phyloP scores from a whole-genome alignment of 2,329 filamentous ascomycete species.

The Aureobasidium lini region DNA sequence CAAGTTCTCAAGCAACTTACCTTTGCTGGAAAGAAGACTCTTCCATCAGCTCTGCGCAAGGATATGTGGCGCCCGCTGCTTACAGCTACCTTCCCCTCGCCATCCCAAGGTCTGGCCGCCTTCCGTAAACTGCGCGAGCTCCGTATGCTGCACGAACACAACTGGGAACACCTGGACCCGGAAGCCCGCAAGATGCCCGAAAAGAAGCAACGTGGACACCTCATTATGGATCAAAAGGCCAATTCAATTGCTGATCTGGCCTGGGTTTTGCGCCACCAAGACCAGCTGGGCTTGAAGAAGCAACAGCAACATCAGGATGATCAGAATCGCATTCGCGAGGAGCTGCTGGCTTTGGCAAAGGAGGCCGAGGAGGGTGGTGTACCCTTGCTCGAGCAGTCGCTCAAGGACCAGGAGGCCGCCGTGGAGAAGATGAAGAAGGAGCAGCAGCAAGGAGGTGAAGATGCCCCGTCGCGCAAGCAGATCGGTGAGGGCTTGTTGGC shows the following conservation, averaged over 20 bases:
- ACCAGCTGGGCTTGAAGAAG: constrained; percentile 25
- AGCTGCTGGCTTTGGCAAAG: constrained; percentile 12
- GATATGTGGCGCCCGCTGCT: constrained; percentile 57
- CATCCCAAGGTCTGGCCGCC: constrained; percentile 44
- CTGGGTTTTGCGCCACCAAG: constrained; percentile 46
- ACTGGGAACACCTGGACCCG: constrained; percentile 34
- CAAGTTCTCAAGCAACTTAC: constrained; percentile 50
- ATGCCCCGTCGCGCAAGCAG: background rate
- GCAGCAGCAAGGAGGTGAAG: background rate
- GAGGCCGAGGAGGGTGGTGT: constrained; percentile 12
- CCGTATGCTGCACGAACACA: constrained; percentile 49
- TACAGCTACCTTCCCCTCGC: constrained; percentile 47
- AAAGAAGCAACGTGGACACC: constrained; percentile 36
- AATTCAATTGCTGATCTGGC: constrained; percentile 55
- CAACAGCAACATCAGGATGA: background rate
- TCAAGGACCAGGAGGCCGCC: constrained; percentile 4
- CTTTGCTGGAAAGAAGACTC: constrained; percentile 57
- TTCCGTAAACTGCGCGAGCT: constrained; percentile 55
- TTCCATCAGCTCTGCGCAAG: constrained; percentile 50
- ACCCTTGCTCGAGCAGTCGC: background rate
- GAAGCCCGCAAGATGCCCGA: background rate
- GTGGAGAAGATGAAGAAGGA: background rate
- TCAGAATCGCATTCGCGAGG: constrained; percentile 8
- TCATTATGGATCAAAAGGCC: constrained; percentile 58
- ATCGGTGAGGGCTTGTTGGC: background rate